A percentile compares a stretch with the other conserved stretches of the same genome.
These are phyloP conservation scores for Backusella circina DNA, from an alignment of 192 early-diverging fungal genomes.

Conservation along the genomic window DNA sequence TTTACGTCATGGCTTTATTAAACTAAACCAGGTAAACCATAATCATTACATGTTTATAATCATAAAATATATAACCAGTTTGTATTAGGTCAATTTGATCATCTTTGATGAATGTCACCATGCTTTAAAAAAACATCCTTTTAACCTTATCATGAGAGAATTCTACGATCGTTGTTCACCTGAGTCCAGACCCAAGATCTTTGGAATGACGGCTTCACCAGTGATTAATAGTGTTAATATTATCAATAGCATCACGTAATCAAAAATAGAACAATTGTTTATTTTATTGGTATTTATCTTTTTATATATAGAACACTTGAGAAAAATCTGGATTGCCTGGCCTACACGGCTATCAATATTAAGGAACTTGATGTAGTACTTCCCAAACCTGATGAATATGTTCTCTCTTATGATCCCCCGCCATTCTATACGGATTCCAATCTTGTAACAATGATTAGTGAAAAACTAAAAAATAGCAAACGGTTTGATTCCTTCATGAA, in stretches of 20 bases:
- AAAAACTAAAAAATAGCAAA: conserved; percentile 23
- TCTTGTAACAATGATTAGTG: conserved; percentile 34
- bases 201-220: conserved; percentile 95
- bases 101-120: conserved; percentile 96
- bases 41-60: not conserved
- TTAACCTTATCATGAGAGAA: conserved; percentile 75
- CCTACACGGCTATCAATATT: conserved; percentile 49
- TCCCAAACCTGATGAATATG: conserved; percentile 37
- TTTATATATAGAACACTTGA: conserved; percentile 43
- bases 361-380: conserved; percentile 25
- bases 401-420: conserved; percentile 45
- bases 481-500: conserved; percentile 38
- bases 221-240: conserved; percentile 21
- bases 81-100: conserved; percentile 64
- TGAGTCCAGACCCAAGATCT: conserved; percentile 64
- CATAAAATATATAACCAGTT: not conserved
- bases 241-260: not conserved
- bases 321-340: conserved; percentile 43
- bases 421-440: conserved; percentile 36
- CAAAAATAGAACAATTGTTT: not conserved
- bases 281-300: not conserved
- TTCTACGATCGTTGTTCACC: conserved; percentile 61
- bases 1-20: conserved; percentile 62
- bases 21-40: conserved; percentile 51
- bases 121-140: conserved; percentile 68